Evolutionary conservation across 495 filamentous ascomycete species (phyloP).

Genomic region (Xylaria intraflava): DNA sequence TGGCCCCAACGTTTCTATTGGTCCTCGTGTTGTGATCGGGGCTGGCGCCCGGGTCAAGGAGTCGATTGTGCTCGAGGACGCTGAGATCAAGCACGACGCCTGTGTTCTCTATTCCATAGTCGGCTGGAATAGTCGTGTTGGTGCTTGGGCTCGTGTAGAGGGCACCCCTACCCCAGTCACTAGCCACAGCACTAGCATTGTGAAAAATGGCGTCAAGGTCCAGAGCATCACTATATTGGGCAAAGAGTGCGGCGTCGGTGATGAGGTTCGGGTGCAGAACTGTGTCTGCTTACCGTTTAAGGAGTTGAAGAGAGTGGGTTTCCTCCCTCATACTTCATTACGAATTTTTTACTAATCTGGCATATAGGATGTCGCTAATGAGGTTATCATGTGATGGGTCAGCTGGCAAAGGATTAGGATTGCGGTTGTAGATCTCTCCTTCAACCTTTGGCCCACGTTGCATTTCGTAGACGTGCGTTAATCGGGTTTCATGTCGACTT

Average conservation of each 20-base stretch:
- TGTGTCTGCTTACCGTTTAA: conserved; percentile 98
- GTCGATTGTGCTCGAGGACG: conserved; percentile 89
- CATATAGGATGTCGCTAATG: conserved; percentile 76
- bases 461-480: not conserved
- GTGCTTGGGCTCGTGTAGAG: conserved; percentile 96
- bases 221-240: conserved; percentile 97
- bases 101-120: conserved; percentile 96
- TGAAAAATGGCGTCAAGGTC: conserved; percentile 97
- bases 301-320: conserved; percentile 91
- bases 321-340: not conserved
- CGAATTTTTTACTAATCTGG: conserved; percentile 27
- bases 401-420: not conserved
- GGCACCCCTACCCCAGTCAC: conserved; percentile 84
- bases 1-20: conserved; percentile 93
- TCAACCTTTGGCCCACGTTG: not conserved
- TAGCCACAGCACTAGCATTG: conserved; percentile 87
- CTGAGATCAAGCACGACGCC: conserved; percentile 94
- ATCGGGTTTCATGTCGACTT: not conserved
- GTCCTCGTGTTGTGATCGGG: conserved; percentile 75
- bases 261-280: conserved; percentile 96
- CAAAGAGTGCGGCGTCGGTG: conserved; percentile 91
- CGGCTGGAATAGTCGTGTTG: conserved; percentile 92
- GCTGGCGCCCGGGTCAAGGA: conserved; percentile 92
- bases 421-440: not conserved
- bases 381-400: conserved; percentile 81